Conservation (phyloP, 805 yeast genomes). For the Candida wancherniae region DNA sequence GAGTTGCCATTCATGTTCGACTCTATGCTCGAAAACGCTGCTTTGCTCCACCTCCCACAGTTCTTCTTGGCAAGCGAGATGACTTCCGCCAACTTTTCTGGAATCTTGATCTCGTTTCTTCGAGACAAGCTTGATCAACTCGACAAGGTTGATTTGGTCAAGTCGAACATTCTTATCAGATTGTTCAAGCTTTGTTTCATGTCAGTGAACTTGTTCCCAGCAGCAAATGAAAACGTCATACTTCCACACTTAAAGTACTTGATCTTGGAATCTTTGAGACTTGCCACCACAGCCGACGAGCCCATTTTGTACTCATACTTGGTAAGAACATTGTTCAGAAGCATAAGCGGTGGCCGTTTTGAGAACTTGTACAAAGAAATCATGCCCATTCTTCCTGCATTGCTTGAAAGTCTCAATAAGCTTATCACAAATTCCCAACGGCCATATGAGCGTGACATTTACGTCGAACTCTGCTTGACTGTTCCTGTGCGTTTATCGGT, state of each 20-base stretch:
- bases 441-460: slow-evolving; percentile 88
- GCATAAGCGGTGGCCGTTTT: slow-evolving; percentile 95
- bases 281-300: slow-evolving; percentile 81
- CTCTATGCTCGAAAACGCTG: slow-evolving; percentile 76
- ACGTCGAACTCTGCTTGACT: slow-evolving; percentile 90
- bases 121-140: slow-evolving; percentile 67
- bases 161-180: slow-evolving; percentile 76
- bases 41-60: slow-evolving; percentile 86
- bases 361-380: slow-evolving; percentile 91
- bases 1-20: slow-evolving; percentile 77
- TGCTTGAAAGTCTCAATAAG: slow-evolving; percentile 79
- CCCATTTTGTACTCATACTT: slow-evolving; percentile 87
- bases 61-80: slow-evolving; percentile 89
- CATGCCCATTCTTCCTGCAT: slow-evolving; percentile 81
- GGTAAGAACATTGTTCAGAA: slow-evolving; percentile 83
- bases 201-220: slow-evolving; percentile 91
- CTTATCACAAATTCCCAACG: slow-evolving; percentile 77
- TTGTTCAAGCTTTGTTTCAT: slow-evolving; percentile 89
- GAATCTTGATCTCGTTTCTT: slow-evolving; percentile 72
- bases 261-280: slow-evolving; percentile 71
- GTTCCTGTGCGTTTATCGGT: slow-evolving; percentile 95
- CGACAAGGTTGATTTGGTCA: slow-evolving; percentile 74
- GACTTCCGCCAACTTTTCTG: slow-evolving; percentile 90
- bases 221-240: slow-evolving; percentile 79
- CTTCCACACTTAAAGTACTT: slow-evolving; percentile 83